A percentile compares a stretch with the other conserved stretches of the same genome.
These are phyloP conservation scores for Elsinoe fawcettii DNA, from an alignment of 2,329 filamentous ascomycete species.

Conservation along the genomic window DNA sequence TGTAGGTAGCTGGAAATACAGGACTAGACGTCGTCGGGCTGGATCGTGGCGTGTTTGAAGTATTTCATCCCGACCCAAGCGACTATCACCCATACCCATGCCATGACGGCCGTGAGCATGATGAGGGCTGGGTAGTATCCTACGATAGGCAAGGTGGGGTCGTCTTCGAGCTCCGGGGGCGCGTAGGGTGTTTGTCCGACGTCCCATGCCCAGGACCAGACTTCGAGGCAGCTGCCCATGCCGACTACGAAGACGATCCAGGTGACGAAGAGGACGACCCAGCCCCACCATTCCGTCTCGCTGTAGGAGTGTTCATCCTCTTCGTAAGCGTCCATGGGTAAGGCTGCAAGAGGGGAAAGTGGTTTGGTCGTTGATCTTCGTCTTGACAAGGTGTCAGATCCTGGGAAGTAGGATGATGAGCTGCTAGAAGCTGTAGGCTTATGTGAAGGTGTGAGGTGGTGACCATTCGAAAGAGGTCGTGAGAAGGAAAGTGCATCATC, in stretches of 20 bases:
- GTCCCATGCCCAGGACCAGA: constrained; percentile 99
- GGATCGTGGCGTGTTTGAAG: constrained; percentile 94
- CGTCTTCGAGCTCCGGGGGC: constrained; percentile 89
- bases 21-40: constrained; percentile 41
- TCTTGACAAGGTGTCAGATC: constrained; percentile 17
- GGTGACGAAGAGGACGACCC: constrained; percentile 81
- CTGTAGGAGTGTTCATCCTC: constrained; percentile 76
- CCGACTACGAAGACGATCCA: constrained; percentile 95
- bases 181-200: constrained; percentile 93
- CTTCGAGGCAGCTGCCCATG: constrained; percentile 88
- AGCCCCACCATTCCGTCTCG: constrained; percentile 97
- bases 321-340: constrained; percentile 20
- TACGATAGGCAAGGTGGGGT: constrained; percentile 86
- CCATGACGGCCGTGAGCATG: constrained; percentile 89
- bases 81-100: constrained; percentile 96
- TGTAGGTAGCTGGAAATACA: background rate
- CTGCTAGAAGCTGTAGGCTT: constrained; percentile 22
- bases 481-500: constrained; percentile 65
- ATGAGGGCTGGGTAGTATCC: constrained; percentile 95
- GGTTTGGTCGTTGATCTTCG: constrained; percentile 19
- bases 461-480: constrained; percentile 24
- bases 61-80: constrained; percentile 99
- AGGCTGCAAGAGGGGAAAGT: constrained; percentile 19
- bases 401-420: constrained; percentile 26
- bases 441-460: constrained; percentile 12